Conservation (phyloP, 306 rosid genomes). For the barrel medic (Medicago truncatula) region MtrunA17r5.0-ANR NC_053049.1:6315501-6316000, state of each 20-base stretch:
- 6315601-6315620: background rate
- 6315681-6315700: background rate
- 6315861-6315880: background rate
- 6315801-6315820: too few relatives aligned
- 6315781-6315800: too few relatives aligned
- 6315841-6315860: background rate
- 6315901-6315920: background rate
- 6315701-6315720: background rate
- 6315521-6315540: background rate
- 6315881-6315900: background rate
- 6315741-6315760: too few relatives aligned
- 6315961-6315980: background rate
- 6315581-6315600: background rate
- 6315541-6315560: background rate
- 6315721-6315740: background rate
- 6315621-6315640: background rate
- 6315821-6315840: background rate
- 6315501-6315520: background rate
- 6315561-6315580: background rate
- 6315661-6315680: background rate
- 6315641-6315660: conserved; percentile 3
- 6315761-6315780: too few relatives aligned
- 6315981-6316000: background rate
- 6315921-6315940: background rate
- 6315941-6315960: background rate